phyloP scores from a whole-genome alignment of 2,329 filamentous ascomycete species.

The Pseudogymnoascus sp. region DNA sequence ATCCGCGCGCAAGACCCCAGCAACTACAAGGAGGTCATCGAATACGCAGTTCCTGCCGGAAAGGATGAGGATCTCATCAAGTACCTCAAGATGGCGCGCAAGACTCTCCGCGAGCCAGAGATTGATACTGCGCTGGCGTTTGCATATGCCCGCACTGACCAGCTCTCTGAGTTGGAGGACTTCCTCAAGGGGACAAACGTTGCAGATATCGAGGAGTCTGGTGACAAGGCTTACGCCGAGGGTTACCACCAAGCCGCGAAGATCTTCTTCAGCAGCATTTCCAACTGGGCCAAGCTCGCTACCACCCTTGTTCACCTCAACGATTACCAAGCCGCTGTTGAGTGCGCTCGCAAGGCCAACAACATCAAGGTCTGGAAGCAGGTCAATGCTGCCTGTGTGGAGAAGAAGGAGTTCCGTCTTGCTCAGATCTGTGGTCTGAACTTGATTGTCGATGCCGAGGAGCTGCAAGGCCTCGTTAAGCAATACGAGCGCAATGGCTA shows the following conservation, averaged over 20 bases:
- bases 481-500: constrained; percentile 96
- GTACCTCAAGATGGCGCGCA: constrained; percentile 92
- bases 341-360: constrained; percentile 96
- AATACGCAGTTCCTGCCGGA: constrained; percentile 86
- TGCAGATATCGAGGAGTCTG: constrained; percentile 89
- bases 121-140: constrained; percentile 94
- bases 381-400: constrained; percentile 91
- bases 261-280: constrained; percentile 97
- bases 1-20: constrained; percentile 88
- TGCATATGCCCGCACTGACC: constrained; percentile 83
- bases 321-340: constrained; percentile 95
- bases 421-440: constrained; percentile 98
- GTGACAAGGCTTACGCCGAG: constrained; percentile 95
- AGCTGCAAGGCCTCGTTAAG: constrained; percentile 84
- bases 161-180: constrained; percentile 88
- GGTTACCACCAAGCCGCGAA: constrained; percentile 93
- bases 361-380: constrained; percentile 99
- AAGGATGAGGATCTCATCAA: constrained; percentile 98
- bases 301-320: constrained; percentile 95
- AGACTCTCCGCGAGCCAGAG: constrained; percentile 85
- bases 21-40: constrained; percentile 94
- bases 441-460: constrained; percentile 93
- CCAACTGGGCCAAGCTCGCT: constrained; percentile 98
- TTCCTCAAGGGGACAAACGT: constrained; percentile 91
- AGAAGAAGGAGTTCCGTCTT: constrained; percentile 97